Percentiles rank a stretch among this genome's conserved stretches.
Evolutionary conservation across 495 filamentous ascomycete species (phyloP).

Genomic region (Hypomontagnella submonticulosa): DNA sequence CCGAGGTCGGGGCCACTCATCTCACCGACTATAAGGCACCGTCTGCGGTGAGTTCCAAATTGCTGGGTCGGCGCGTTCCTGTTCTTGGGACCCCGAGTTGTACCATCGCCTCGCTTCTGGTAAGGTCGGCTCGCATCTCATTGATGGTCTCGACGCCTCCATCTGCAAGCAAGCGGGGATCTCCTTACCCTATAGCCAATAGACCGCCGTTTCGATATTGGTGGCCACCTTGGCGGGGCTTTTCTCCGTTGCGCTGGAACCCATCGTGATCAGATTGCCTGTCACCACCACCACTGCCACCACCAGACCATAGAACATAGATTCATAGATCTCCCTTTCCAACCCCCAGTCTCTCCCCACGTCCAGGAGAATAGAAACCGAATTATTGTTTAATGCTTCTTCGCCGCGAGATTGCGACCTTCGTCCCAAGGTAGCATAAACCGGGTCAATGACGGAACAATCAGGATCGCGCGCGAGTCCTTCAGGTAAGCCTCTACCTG

Average conservation of each 20-base stretch:
- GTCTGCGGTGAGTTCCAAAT: constrained; percentile 43
- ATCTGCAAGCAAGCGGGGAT: constrained; percentile 43
- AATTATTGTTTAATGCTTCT: constrained; percentile 24
- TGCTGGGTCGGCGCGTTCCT: constrained; percentile 45
- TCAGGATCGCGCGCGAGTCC: constrained; percentile 22
- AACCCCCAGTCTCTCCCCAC: constrained; percentile 14
- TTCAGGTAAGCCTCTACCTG: constrained; percentile 30
- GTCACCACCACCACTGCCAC: constrained; percentile 27
- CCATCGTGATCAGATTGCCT: constrained; percentile 32
- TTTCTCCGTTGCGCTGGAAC: constrained; percentile 45
- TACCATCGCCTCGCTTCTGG: constrained; percentile 30
- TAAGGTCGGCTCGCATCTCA: constrained; percentile 41
- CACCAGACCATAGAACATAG: not conserved
- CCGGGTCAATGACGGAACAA: constrained; percentile 36
- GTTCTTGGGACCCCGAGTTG: constrained; percentile 35
- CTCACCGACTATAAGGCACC: constrained; percentile 38
- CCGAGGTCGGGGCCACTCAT: constrained; percentile 24
- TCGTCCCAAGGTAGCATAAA: constrained; percentile 13
- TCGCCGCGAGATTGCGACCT: constrained; percentile 25
- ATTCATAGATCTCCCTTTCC: constrained; percentile 18
- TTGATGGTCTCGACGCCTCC: constrained; percentile 41
- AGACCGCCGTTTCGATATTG: constrained; percentile 34
- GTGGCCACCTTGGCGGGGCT: constrained; percentile 36
- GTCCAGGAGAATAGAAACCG: constrained; percentile 8
- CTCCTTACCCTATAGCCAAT: constrained; percentile 25